Evolutionary conservation across 306 rosid species (phyloP), one percentile per base, ranked within the genome.

Genomic region (Datisca glomerata): DNA sequence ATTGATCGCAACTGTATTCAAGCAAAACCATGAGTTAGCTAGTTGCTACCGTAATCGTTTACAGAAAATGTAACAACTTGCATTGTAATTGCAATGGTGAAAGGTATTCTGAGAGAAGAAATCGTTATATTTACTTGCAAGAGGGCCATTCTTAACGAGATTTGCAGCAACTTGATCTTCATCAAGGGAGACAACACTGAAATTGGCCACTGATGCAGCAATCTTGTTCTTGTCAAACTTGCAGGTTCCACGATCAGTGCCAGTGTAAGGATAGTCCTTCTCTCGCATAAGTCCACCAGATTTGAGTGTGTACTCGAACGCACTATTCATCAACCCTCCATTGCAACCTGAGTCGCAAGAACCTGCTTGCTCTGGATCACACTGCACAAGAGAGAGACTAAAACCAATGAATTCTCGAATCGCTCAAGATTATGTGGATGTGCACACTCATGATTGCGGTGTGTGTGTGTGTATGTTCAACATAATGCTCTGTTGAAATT

Each of bases 291-390:
- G 65, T 34, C 98, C 98, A 47, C 98, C 98, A 16, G 91, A 65
- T 68, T 84, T 84, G 28, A 80, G 73, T 37, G 85, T 75, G 57
- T 89, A 89, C 60, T 89, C 98, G 37, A 89, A 80, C 43, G 98
- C 98, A 58, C 96, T 89, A 43, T 89, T 89, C 98, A 89, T 89
- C 62, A 89, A 69, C 53, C 98, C 95, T 14, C 98, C 96, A 5
- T 45, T 78, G 76, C 98, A 89, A 12, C 98, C 96, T 0, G 93
- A 43, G 55, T 89, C 95, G 0, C 98, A 89, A 25, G 98, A 78
- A 41, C 72, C 76, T 18, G 62, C n/a, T 41, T 89, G 81, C 22
- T 89, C 98, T 21, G 95, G 93, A 68, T 89, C 92, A 62, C 96
- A 89, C 98, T 89, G 75, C 73, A 57, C 33, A 49, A 12, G 23